These are phyloP conservation scores for Podospora fimiseda DNA, from an alignment of 495 filamentous ascomycete genomes.

Conservation along the genomic window DNA sequence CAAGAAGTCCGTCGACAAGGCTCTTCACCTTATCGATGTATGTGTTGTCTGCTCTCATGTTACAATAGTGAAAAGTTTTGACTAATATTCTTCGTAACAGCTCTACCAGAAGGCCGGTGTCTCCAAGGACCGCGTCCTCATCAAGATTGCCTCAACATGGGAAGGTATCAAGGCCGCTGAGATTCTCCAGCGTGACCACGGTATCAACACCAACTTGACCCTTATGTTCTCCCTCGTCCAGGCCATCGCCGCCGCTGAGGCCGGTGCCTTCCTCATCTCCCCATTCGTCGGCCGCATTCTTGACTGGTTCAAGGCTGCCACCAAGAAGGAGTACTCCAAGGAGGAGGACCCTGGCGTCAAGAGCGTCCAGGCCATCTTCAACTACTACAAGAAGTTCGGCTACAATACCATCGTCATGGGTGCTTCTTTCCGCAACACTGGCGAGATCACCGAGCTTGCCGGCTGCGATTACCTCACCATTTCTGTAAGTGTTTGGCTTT, in stretches of 20 bases:
- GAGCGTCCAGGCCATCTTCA: slow-evolving; percentile 93
- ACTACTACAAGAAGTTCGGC: slow-evolving; percentile 99
- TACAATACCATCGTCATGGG: slow-evolving; percentile 99
- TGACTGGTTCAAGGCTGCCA: slow-evolving; percentile 97
- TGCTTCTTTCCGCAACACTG: slow-evolving; percentile 89
- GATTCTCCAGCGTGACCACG: slow-evolving; percentile 86
- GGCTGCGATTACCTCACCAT: slow-evolving; percentile 99
- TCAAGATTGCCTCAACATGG: slow-evolving; percentile 84
- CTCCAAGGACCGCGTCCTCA: slow-evolving; percentile 86
- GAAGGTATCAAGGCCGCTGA: slow-evolving; percentile 98
- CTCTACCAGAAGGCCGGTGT: slow-evolving; percentile 91
- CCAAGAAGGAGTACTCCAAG: slow-evolving; percentile 84
- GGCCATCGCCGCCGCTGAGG: slow-evolving; percentile 94
- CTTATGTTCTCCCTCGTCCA: slow-evolving; percentile 97
- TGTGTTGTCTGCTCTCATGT: no score
- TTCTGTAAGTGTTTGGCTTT: slow-evolving; percentile 53
- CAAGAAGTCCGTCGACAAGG: slow-evolving; percentile 88
- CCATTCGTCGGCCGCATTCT: slow-evolving; percentile 99
- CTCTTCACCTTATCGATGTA: slow-evolving; percentile 94
- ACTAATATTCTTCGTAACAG: slow-evolving; percentile 38
- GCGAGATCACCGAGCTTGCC: slow-evolving; percentile 96
- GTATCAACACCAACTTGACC: slow-evolving; percentile 96
- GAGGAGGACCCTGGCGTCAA: slow-evolving; percentile 95
- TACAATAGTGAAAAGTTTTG: neutral
- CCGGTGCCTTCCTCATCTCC: slow-evolving; percentile 96